Conservation (phyloP, 139 green algal species). For the Coelastrella sp. region DNA sequence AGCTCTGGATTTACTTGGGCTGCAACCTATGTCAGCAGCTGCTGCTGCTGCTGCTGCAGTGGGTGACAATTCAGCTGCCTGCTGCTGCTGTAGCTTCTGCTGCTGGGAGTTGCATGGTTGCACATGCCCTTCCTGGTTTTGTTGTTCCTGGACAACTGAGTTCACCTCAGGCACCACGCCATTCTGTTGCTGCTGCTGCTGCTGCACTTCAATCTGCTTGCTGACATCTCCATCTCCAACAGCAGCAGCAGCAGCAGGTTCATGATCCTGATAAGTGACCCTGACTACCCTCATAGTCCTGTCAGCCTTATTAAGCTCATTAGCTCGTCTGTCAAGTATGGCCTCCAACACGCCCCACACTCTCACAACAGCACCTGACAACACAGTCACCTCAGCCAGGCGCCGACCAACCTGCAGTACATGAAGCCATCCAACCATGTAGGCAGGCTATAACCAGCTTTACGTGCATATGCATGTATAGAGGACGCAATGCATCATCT, state of each 20-base stretch:
- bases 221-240: background rate
- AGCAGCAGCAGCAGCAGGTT: background rate
- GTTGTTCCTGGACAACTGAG: too few species aligned
- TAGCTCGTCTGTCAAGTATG: slow-evolving; percentile 71
- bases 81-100: slow-evolving; percentile 13
- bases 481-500: too few species aligned
- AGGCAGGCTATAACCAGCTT: too few species aligned
- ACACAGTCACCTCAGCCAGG: slow-evolving; percentile 71
- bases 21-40: slow-evolving; percentile 29
- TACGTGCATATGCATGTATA: too few species aligned
- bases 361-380: slow-evolving; percentile 79
- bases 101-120: background rate
- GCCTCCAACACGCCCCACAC: slow-evolving; percentile 86
- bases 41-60: background rate
- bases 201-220: slow-evolving; percentile 6
- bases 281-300: slow-evolving; percentile 80
- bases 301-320: slow-evolving; percentile 72
- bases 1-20: background rate
- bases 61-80: background rate
- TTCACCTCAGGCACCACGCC: too few species aligned
- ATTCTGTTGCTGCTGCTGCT: slow-evolving; percentile 22
- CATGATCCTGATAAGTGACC: slow-evolving; percentile 3
- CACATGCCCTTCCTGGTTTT: too few species aligned
- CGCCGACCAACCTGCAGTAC: slow-evolving; percentile 64
- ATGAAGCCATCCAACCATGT: background rate